Evolutionary conservation across 495 filamentous ascomycete genomes (phyloP).

Genomic region (Acidiella bohemica): DNA sequence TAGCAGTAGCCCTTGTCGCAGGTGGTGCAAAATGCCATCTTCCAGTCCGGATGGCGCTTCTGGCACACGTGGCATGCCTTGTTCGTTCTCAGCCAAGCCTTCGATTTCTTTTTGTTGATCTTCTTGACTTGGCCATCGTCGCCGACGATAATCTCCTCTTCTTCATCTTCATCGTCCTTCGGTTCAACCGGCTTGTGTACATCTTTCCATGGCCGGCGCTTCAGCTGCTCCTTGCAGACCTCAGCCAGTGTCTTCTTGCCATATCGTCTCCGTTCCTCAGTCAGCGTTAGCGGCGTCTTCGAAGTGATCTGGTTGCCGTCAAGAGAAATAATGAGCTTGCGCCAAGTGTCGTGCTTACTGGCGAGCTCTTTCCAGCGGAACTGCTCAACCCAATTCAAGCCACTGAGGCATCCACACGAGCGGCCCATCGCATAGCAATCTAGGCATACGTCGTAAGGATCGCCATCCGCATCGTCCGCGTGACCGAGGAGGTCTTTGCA

Average conservation of each 20-base stretch:
- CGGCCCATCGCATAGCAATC: conserved; percentile 92
- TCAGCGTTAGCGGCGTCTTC: conserved; percentile 48
- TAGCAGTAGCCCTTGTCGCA: conserved; percentile 74
- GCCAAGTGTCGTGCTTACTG: conserved; percentile 69
- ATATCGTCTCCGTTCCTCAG: conserved; percentile 45
- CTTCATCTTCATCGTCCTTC: conserved; percentile 26
- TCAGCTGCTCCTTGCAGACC: conserved; percentile 78
- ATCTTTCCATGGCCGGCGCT: conserved; percentile 52
- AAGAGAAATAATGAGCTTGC: conserved; percentile 54
- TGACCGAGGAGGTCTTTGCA: conserved; percentile 44
- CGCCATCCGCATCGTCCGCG: conserved; percentile 24
- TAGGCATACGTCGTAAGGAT: conserved; percentile 84
- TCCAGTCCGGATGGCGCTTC: conserved; percentile 62
- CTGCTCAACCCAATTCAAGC: conserved; percentile 82
- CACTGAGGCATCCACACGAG: conserved; percentile 75
- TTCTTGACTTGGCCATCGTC: conserved; percentile 35
- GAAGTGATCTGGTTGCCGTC: conserved; percentile 45
- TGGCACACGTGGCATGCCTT: conserved; percentile 66
- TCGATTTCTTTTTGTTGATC: conserved; percentile 34
- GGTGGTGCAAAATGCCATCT: conserved; percentile 59
- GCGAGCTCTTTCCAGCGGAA: conserved; percentile 69
- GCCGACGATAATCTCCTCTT: conserved; percentile 30
- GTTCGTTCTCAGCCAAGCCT: conserved; percentile 34
- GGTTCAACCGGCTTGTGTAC: conserved; percentile 33
- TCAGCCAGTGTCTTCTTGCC: conserved; percentile 69